phyloP scores from a whole-genome alignment of 2,329 filamentous ascomycete species.

The Coniochaeta sp. region DNA sequence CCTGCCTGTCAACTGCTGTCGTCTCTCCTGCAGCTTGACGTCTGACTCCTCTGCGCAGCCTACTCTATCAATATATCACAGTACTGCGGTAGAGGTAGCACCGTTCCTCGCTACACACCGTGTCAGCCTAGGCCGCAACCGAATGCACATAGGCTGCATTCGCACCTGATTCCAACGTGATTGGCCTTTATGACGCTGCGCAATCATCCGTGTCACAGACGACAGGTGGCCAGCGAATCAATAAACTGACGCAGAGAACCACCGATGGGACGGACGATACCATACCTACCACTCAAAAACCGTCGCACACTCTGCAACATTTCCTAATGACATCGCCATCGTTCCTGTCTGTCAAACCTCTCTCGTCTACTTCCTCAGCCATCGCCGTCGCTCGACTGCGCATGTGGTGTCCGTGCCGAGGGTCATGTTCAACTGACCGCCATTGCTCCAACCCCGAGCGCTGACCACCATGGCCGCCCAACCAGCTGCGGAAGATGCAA shows the following conservation, averaged over 20 bases:
- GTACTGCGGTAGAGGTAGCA: neutral
- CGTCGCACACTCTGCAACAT: neutral
- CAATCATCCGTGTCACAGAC: neutral
- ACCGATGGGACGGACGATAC: neutral
- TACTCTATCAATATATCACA: neutral
- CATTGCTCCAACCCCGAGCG: neutral
- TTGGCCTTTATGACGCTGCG: neutral
- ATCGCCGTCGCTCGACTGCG: neutral
- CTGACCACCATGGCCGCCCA: constrained; percentile 16
- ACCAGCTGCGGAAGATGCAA: constrained; percentile 15
- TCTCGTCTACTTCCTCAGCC: neutral
- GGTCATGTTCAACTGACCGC: neutral
- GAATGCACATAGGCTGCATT: neutral
- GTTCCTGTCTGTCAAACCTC: neutral
- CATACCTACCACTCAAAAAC: neutral
- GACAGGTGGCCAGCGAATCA: neutral
- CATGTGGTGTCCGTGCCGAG: neutral
- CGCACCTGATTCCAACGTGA: too few relatives aligned
- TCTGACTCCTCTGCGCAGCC: neutral
- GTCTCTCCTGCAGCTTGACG: neutral
- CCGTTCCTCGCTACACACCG: neutral
- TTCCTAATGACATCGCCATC: neutral
- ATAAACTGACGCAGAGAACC: neutral
- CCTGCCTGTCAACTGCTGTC: neutral
- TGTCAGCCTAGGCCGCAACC: constrained; percentile 2